A percentile compares a stretch with the other conserved stretches of the same genome.
These are phyloP conservation scores for Xylaria sp. DNA, from an alignment of 2,329 filamentous ascomycete species.

Conservation along the genomic window DNA sequence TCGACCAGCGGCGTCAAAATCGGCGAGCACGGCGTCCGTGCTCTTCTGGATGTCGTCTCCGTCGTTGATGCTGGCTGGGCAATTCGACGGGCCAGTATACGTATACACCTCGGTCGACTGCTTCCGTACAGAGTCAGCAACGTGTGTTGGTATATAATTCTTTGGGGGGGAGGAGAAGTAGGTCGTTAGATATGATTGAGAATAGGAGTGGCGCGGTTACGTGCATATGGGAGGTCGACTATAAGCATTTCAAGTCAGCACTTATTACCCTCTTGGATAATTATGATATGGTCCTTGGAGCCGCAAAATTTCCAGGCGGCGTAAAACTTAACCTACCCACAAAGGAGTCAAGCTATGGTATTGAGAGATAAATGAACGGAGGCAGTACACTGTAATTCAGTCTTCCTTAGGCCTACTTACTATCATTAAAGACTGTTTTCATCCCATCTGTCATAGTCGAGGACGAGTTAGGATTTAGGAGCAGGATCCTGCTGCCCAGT, in stretches of 20 bases:
- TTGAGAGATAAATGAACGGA: neutral
- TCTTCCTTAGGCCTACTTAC: conserved; percentile 25
- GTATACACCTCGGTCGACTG: conserved; percentile 64
- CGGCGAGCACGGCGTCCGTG: conserved; percentile 68
- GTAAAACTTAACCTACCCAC: neutral
- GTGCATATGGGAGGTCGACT: conserved; percentile 54
- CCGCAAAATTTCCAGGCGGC: no score
- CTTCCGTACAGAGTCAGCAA: neutral
- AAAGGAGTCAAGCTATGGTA: neutral
- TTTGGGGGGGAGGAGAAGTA: neutral
- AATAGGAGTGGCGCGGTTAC: conserved; percentile 11
- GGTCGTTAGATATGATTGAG: neutral
- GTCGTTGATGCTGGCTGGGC: conserved; percentile 82
- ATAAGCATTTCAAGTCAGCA: neutral
- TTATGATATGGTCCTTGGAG: neutral
- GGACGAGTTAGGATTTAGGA: conserved; percentile 85
- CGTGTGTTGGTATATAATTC: no score
- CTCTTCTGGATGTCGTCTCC: conserved; percentile 74
- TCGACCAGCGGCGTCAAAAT: conserved; percentile 58
- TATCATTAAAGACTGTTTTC: conserved; percentile 58
- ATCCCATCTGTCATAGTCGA: conserved; percentile 76
- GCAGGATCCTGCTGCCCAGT: conserved; percentile 64
- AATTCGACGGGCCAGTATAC: conserved; percentile 72
- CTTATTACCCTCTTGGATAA: neutral
- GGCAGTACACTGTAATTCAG: neutral